Evolutionary conservation across 768 basidiomycete genomes (phyloP), one percentile per base, ranked within the genome.

Genomic region (Naganishia randhawae): DNA sequence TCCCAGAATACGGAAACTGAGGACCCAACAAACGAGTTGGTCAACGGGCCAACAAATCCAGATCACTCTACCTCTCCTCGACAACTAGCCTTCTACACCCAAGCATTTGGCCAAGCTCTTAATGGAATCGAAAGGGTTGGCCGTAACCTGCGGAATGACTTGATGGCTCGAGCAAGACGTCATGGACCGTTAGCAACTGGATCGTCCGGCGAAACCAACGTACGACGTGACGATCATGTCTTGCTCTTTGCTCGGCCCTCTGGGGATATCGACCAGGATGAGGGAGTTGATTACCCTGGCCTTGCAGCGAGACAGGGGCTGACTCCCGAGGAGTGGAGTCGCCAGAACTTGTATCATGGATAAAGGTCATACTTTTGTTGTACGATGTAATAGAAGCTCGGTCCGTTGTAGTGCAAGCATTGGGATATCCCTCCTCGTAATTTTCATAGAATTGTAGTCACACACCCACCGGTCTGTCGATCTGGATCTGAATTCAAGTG

Each of bases 291-390:
- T 61, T 45, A 55, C 33, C 66, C 66, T 35, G 50, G 66, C 13
- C 29, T 51, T 9, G 66, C 66, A 32, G 66, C 53, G 3, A 57
- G 66, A 19, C 66, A 67, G 51, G 66, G 66, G 9, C 8, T 67
- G 29, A 67, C 66, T 14, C 53, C 54, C 2, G 66, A 67, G 33
- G 66, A 67, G 33, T 67, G 66, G 66, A 57, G 50, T 37, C 52
- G 66, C 19, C 53, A 55, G 42, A 67, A 67, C 53, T 35, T 67
- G 45, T 67, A 67, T 50, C 53, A 67, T 50, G 66, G 66, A 39
- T 66, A 53, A 42, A 51, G n/a, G 31, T 29, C 64, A 22, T 31
- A 10, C 32, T 22, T 53, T 22, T 53, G 52, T 66, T 53, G 33
- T 52, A 52, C 22, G 29, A 37, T 52, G 25, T 45, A n/a, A 37